Base-by-base conservation (phyloP, 2,329 filamentous ascomycete genomes). In the Fusarium sp. region DNA sequence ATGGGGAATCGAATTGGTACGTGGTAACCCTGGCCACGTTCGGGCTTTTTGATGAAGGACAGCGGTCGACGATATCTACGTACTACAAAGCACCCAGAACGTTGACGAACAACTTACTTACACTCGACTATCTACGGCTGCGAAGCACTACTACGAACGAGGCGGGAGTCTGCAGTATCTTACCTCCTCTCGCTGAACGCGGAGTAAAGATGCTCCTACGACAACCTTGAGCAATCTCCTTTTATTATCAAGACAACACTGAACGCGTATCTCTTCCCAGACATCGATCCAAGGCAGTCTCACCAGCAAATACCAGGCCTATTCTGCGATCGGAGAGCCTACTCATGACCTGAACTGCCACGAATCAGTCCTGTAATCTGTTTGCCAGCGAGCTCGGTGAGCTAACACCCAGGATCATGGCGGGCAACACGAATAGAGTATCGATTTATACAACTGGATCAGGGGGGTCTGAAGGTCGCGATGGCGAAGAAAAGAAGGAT, bases 401-500 rank as follows among this genome's bases (percentile, higher is more conserved):
- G 49, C 61, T 59, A 60, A 68, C 61, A 56, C 57, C 47, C 51
- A 58, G 50, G 54, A 62, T 69, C 76, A 87, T 86, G 83, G 81
- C 83, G 72, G 77, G 79, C 71, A 85, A 82, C 75, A 78, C 81
- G 64, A 87, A 88, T 75, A 82, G 86, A 71, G 81, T 83, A 75
- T 88, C 86, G 61, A 88, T 82, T 74, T 87, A 85, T 80, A 89
- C 85, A 64, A 81, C 80, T 71, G 85, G 80, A 68, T 88, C 83
- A 68, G 84, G 84, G 62, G 78, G 80, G n/a, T 82, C 83, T 57
- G 87, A 88, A 47, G 81, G 81, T 72, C 85, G 85, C 68, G 86
- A 87, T 81, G 86, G 83, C 79, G 90, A 91, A 72, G 90, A 90
- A 67, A 94, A 93, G 82, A 93, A 92, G 80, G 93, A 97, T 77